phyloP scores from a whole-genome alignment of 257 asterid genomes.

The Plectranthus barbatus region DNA sequence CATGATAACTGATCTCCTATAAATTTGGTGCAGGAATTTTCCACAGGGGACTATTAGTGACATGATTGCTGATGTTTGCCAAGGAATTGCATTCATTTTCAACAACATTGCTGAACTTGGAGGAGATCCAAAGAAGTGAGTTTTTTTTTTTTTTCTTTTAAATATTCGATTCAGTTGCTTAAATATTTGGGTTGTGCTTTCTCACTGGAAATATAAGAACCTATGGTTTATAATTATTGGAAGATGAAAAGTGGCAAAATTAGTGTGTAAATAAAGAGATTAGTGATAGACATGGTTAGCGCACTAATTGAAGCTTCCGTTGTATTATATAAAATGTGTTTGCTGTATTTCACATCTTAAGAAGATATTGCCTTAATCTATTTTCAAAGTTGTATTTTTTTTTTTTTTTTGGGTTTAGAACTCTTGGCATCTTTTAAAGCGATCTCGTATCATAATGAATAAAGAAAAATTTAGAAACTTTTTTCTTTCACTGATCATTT shows the following conservation, averaged over 20 bases:
- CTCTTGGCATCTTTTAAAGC: no score
- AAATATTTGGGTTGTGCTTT: not conserved
- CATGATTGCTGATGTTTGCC: slow-evolving; percentile 75
- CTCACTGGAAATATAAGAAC: not conserved
- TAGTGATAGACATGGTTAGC: slow-evolving; percentile 6
- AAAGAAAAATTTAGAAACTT: not conserved
- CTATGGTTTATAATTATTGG: not conserved
- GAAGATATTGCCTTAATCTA: no score
- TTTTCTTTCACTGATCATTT: not conserved
- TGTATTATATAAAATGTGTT: no score
- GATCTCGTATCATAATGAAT: not conserved
- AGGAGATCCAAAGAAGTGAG: slow-evolving; percentile 86
- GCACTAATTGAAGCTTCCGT: slow-evolving; percentile 5
- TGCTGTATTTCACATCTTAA: no score
- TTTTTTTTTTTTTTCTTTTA: not conserved
- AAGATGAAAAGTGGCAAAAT: not conserved
- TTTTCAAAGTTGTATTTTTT: no score
- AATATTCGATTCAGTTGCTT: not conserved
- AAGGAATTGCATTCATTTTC: slow-evolving; percentile 71
- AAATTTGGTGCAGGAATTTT: slow-evolving; percentile 64
- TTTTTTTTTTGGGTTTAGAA: no score
- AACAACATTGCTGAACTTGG: slow-evolving; percentile 62
- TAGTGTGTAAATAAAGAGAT: not conserved
- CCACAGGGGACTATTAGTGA: slow-evolving; percentile 99
- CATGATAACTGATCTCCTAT: slow-evolving; percentile 1